phyloP scores from a whole-genome alignment of 1,139 yeast species.

The Entelexis paramagnoliae region DNA sequence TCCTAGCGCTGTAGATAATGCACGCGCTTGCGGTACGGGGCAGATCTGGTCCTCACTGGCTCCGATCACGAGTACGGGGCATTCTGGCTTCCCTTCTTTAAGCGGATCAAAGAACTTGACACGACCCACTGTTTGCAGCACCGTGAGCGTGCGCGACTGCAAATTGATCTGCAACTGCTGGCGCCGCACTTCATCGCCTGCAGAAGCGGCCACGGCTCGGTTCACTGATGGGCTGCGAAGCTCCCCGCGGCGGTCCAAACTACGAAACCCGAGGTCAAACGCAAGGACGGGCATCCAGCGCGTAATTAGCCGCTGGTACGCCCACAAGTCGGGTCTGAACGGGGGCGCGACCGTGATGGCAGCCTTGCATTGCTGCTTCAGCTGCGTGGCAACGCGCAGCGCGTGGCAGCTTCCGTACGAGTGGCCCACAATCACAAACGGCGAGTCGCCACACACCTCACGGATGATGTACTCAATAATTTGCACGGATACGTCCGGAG shows the following conservation, averaged over 20 bases:
- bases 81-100: conserved; percentile 28
- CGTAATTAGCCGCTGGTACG: conserved; percentile 31
- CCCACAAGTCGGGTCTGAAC: background rate
- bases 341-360: conserved; percentile 43
- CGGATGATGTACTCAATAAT: conserved; percentile 1
- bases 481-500: conserved; percentile 3
- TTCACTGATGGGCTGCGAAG: conserved; percentile 47
- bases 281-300: conserved; percentile 39
- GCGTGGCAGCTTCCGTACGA: conserved; percentile 64
- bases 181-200: conserved; percentile 33
- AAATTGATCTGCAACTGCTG: conserved; percentile 64
- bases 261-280: conserved; percentile 45
- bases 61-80: conserved; percentile 43
- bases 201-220: conserved; percentile 40
- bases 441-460: conserved; percentile 4
- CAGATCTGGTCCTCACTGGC: conserved; percentile 53
- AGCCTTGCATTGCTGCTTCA: conserved; percentile 31
- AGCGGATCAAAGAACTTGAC: conserved; percentile 41
- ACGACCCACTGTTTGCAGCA: conserved; percentile 46
- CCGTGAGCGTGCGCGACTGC: conserved; percentile 47
- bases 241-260: conserved; percentile 55
- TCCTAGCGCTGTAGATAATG: background rate
- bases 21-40: conserved; percentile 31
- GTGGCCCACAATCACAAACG: conserved; percentile 54
- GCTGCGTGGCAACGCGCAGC: conserved; percentile 41